Evolutionary conservation across 2,329 filamentous ascomycete genomes (phyloP), one percentile per base, ranked within the genome.

Genomic region (Zymoseptoria passerinii): DNA sequence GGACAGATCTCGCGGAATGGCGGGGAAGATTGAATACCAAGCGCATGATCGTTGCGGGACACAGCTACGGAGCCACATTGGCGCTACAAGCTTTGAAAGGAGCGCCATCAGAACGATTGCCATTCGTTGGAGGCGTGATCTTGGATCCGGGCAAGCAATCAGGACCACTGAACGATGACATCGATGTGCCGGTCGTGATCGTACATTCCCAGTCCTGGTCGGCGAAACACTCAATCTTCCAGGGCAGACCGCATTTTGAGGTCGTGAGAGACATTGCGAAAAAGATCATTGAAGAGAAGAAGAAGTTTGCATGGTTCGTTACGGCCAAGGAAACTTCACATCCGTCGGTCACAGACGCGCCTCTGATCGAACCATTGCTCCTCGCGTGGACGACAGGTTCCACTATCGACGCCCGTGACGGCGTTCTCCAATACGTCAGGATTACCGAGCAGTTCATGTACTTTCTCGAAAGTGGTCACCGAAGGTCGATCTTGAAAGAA

Each of bases 131-230:
- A 2, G 84, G 77, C 19, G 80, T 88, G 60, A 77, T 83, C 53
- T 77, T 88, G 28, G 85, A 88, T 68, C 85, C 85, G 0, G 85
- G 85, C 55, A 88, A 88, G 70, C 73, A 75, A 1, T 84, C 80
- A 61, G 85, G 85, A 0, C 81, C 76, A 0, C 74, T 88, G 9
- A 87, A 87, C 71, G 68, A 76, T 58, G 77, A 85, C 48, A 76
- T 87, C 61, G 66, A 75, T 28, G 80, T 85, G 1, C 84, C 85
- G 1, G 68, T 84, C 2, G 71, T 87, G 52, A 75, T 88, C 28
- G 74, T 87, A 48, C 82, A 88, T 72, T 86, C 83, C 52, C 79
- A 83, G 60, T 81, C 83, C 7, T 88, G 85, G 85, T 86, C 82
- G 35, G 76, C 76, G 35, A 74, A 75, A n/a, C 71, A 74, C 59